Evolutionary conservation across 164 flowering plant species (phyloP), one percentile per base, ranked within the genome.

Genomic region (Taxillus chinensis): DNA sequence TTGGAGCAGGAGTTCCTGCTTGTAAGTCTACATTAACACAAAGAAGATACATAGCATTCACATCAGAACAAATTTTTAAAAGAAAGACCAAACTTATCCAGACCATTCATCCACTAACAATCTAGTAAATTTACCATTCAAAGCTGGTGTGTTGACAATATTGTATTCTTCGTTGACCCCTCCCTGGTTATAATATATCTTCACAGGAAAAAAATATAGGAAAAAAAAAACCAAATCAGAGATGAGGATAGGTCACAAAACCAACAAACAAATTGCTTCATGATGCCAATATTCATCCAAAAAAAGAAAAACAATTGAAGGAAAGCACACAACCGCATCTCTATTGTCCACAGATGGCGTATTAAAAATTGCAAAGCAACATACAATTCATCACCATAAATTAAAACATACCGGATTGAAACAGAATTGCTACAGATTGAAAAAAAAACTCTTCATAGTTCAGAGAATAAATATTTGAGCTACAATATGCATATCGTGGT

Each of bases 101-200:
- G 39, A 40, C 42, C 38, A 38, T 15, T 7, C 41, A 48, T 37
- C 46, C 40, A 13, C 39, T 8, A 48, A 39, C 13, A 14, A 4
- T 55, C 40, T 41, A 40, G 27, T 51, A 51, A 71, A 62, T 42
- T 69, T 80, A 87, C 97, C 97, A 70, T 68, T 74, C 11, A 83
- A 82, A 57, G 86, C 87, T 14, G 96, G 99, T 45, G 99, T 85
- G 68, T 79, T 85, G 49, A 74, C 92, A 45, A 78, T 52, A 68
- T 86, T 87, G 79, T 86, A 95, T 74, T 95, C 99, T 79, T 95
- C 96, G 74, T 73, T 86, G 58, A 76, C 85, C 65, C 76, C 90
- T 72, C 91, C 90, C 77, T 86, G 95, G 62, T 87, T 83, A 63
- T 81, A 81, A 79, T 86, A 95, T 54, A 84, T 78, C 97, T 86